Conservation (phyloP, 257 asterid genomes). For the Salvia splendens region DNA sequence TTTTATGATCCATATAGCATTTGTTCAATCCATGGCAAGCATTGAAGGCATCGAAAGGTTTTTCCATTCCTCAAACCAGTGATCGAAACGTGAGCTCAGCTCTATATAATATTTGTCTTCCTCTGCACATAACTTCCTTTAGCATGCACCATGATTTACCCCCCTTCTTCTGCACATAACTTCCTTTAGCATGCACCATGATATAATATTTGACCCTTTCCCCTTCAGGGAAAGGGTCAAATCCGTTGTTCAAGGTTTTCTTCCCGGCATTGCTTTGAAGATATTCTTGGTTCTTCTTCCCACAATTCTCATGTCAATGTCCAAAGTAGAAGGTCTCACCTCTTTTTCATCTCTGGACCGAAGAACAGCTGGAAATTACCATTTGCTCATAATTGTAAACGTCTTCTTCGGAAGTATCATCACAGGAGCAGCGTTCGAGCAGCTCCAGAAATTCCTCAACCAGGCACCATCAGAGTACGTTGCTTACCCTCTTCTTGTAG, state of each 20-base stretch:
- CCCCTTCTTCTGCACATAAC: not conserved
- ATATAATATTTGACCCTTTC: no score
- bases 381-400: conserved; percentile 75
- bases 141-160: conserved; percentile 8
- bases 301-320: conserved; percentile 71
- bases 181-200: conserved; percentile 13
- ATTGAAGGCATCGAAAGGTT: conserved; percentile 79
- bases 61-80: conserved; percentile 77
- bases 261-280: conserved; percentile 91
- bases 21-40: conserved; percentile 87
- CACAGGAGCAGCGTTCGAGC: conserved; percentile 91
- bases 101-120: conserved; percentile 1
- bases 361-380: conserved; percentile 75
- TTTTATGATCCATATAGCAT: conserved; percentile 89
- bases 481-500: conserved; percentile 14
- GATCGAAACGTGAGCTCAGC: conserved; percentile 59
- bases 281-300: conserved; percentile 79
- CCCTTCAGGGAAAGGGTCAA: conserved; percentile 57
- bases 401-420: conserved; percentile 87
- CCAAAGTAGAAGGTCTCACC: conserved; percentile 75
- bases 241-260: conserved; percentile 88
- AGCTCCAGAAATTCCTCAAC: conserved; percentile 68
- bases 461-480: conserved; percentile 80
- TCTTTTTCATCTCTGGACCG: conserved; percentile 82
- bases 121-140: not conserved